Base-by-base conservation (phyloP, 2,329 filamentous ascomycete species). In the Aureobasidium zeae region DNA sequence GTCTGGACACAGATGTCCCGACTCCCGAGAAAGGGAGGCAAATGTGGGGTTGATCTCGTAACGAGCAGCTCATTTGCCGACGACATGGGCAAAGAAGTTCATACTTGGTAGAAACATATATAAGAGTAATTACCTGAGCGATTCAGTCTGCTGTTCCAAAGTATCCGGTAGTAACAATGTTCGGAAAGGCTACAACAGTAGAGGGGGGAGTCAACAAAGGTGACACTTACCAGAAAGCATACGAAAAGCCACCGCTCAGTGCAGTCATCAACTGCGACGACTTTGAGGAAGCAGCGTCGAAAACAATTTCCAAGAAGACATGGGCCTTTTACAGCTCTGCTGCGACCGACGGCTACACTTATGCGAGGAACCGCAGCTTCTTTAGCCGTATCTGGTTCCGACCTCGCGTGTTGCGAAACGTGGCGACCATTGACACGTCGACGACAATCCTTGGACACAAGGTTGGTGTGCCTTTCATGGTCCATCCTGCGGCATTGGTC, bases 271-370 rank as follows among this genome's bases (percentile, higher is more conserved):
- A 64, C 49, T 52, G 64, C 10, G 58, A 69, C 54, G 66, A 68
- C 49, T 67, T 69, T 48, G 61, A 67, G 43, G 45, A 52, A 3
- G 58, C 63, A 5, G 65, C 66, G 3, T 51, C 54, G 10, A 53
- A 54, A 15, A 47, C 45, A 46, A 51, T 66, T 38, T 54, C 55
- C 1, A 53, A 56, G 10, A 59, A 63, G 31, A 57, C 63, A 17
- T 65, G 62, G 62, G 63, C 63, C 0, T 66, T 64, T 43, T 71
- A 70, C 49, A 62, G 60, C 11, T 67, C 66, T 0, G 71, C 68
- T 1, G 69, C 70, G 0, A 73, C 71, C 1, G 67, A 72, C 30
- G 66, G 69, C 39, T 56, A 67, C 24, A 72, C 69, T n/a, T 61
- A 63, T 38, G 60, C 61, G 16, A 56, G 63, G 19, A 72, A 71